Evolutionary conservation across 2,329 filamentous ascomycete genomes (phyloP).

Genomic region (Dryadomyces quercus-mongolicae): DNA sequence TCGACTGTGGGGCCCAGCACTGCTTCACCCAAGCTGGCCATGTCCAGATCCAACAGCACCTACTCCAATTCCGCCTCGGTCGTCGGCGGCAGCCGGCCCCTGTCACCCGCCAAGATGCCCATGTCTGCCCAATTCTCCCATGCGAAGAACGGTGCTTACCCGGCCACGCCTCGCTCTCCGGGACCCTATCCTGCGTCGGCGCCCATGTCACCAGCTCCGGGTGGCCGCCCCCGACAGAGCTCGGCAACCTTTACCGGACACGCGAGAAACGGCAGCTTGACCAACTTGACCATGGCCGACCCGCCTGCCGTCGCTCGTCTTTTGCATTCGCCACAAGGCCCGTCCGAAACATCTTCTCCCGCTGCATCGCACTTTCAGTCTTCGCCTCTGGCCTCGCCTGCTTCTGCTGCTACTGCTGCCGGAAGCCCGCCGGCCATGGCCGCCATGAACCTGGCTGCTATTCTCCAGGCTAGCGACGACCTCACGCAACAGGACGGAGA

Average conservation of each 20-base stretch:
- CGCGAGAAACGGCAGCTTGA: constrained; percentile 27
- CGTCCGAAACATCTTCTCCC: constrained; percentile 8
- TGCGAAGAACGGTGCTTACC: constrained; percentile 1
- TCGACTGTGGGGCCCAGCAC: not conserved
- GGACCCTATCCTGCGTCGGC: not conserved
- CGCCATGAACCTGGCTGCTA: constrained; percentile 33
- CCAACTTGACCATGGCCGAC: constrained; percentile 19
- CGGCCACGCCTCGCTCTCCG: not conserved
- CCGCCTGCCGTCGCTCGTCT: constrained; percentile 8
- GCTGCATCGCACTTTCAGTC: constrained; percentile 1
- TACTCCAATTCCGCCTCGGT: constrained; percentile 50
- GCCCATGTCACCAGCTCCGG: not conserved
- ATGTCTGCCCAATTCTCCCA: not conserved
- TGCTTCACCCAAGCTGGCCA: constrained; percentile 11
- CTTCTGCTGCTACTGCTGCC: not conserved
- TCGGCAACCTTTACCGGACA: constrained; percentile 15
- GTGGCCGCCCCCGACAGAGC: not conserved
- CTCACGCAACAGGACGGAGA: constrained; percentile 16
- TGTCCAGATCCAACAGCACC: not conserved
- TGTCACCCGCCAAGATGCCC: constrained; percentile 36
- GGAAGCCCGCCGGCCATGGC: constrained; percentile 1
- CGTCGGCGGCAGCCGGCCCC: constrained; percentile 34
- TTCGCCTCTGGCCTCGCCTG: constrained; percentile 1
- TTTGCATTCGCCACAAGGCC: constrained; percentile 5
- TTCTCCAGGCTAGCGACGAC: constrained; percentile 44